Evolutionary conservation across 169 alveolate species (phyloP).

Genomic region (Eimeria acervulina): DNA sequence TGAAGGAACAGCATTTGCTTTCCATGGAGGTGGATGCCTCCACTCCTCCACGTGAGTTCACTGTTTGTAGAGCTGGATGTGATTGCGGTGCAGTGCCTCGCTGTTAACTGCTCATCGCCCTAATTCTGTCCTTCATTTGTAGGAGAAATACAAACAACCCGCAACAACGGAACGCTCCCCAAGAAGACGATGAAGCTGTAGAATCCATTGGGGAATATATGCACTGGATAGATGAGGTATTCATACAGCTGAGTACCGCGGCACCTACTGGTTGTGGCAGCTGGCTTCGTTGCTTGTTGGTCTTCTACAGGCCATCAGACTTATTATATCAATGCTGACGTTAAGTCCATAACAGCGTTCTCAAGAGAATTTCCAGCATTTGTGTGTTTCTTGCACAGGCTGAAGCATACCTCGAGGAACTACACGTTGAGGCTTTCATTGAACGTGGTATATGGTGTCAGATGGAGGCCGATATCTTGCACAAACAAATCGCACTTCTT

Average conservation of each 20-base stretch:
- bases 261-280: not conserved
- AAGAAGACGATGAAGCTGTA: not conserved
- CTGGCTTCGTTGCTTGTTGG: not conserved
- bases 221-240: slow-evolving; percentile 1
- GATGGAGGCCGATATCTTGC: slow-evolving; percentile 30
- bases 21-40: not conserved
- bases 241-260: not conserved
- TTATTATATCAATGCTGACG: no score
- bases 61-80: not conserved
- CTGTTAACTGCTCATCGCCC: not conserved
- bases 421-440: not conserved
- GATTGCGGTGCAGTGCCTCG: not conserved
- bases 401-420: not conserved
- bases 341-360: not conserved
- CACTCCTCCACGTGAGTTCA: not conserved
- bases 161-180: not conserved
- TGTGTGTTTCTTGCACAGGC: slow-evolving; percentile 1
- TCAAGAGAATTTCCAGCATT: no score
- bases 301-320: not conserved
- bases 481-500: not conserved
- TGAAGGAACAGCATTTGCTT: not conserved
- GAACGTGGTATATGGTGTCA: not conserved
- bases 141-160: not conserved
- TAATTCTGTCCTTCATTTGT: not conserved
- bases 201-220: not conserved